Base-by-base conservation (phyloP, 2,329 filamentous ascomycete genomes). In the Thermoascus crustaceus region DNA sequence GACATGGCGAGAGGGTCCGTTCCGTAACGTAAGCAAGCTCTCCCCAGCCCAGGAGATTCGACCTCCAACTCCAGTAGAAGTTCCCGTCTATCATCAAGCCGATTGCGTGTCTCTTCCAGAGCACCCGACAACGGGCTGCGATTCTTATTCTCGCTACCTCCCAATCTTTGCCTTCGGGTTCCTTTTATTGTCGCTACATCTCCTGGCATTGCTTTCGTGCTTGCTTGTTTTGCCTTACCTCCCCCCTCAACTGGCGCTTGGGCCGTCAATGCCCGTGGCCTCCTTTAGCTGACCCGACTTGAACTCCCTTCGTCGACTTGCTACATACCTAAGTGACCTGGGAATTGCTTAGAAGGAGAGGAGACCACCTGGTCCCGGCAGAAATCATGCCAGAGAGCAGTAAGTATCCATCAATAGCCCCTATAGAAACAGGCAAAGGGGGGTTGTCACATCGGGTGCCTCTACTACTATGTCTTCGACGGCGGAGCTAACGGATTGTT, bases 401-500 rank as follows among this genome's bases (percentile, higher is more conserved):
- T 32, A 44, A 44, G 29, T 42, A 10, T 9, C n/a, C 7, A n/a
- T n/a, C n/a, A n/a, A n/a, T n/a, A n/a, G n/a, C n/a, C n/a, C n/a
- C n/a, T n/a, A n/a, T n/a, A n/a, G n/a, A n/a, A n/a, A n/a, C n/a
- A n/a, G 36, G 24, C 25, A 21, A 21, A 21, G 22, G 24, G 34
- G 27, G 29, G n/a, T 37, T 40, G 38, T 14, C 38, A n/a, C n/a
- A n/a, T n/a, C n/a, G 11, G 14, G 13, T 26, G 24, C 9, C 6
- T 10, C 6, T 16, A 29, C 26, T 16, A 16, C 26, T 2, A 32
- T 19, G 14, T 11, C 14, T 4, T 32, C 8, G 36, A 20, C 34
- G 38, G 26, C 40, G 46, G 46, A 50, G 45, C 49, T 57, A 36
- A 55, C 52, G 41, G 45, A 47, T 38, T 34, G 29, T 38, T 2